Evolutionary conservation across 257 asterid genomes (phyloP).

Genomic region (Avicennia marina): DNA sequence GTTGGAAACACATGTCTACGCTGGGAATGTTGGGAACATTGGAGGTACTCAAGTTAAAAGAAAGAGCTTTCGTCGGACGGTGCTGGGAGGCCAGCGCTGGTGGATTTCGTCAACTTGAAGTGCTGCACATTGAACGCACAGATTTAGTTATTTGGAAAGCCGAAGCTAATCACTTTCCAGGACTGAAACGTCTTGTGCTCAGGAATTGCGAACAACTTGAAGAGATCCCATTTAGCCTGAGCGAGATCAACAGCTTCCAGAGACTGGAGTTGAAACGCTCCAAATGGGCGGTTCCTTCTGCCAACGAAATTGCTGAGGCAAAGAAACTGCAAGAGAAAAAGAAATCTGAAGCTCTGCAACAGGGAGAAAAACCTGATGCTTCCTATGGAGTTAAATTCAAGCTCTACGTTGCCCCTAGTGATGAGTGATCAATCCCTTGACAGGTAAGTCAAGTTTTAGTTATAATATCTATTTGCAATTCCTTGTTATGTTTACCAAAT

Average conservation of each 20-base stretch:
- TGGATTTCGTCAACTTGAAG: slow-evolving; percentile 9
- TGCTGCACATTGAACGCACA: slow-evolving; percentile 7
- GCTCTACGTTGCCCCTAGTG: too few relatives aligned
- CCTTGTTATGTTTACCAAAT: too few relatives aligned
- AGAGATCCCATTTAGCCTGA: background rate
- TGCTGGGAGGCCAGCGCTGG: background rate
- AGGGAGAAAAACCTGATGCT: too few relatives aligned
- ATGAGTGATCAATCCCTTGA: too few relatives aligned
- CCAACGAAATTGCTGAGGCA: too few relatives aligned
- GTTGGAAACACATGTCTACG: background rate
- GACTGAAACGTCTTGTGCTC: background rate
- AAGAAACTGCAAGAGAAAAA: too few relatives aligned
- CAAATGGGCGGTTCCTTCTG: too few relatives aligned
- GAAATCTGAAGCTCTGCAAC: too few relatives aligned
- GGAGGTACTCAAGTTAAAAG: background rate
- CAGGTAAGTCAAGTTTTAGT: too few relatives aligned
- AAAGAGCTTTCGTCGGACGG: background rate
- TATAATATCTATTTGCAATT: too few relatives aligned
- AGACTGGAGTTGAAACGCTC: background rate
- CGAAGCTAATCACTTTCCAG: background rate
- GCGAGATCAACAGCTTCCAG: background rate
- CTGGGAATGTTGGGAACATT: background rate
- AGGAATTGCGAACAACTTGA: background rate
- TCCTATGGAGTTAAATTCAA: too few relatives aligned
- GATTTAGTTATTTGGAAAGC: slow-evolving; percentile 9